phyloP scores from a whole-genome alignment of 805 yeast species.

The Brettanomyces sp. region DNA sequence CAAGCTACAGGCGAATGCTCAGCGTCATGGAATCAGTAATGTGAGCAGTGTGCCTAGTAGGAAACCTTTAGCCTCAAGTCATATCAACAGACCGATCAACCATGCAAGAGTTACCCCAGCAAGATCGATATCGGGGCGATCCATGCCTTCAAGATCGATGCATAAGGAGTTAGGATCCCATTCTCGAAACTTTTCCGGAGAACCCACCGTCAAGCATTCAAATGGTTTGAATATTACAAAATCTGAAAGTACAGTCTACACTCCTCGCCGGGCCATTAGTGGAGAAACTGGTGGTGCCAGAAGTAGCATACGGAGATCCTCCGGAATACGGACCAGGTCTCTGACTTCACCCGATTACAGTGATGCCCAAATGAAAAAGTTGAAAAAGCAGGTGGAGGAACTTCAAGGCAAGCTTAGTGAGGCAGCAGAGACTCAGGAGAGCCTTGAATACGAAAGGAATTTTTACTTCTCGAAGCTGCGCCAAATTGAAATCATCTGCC shows the following conservation, averaged over 20 bases:
- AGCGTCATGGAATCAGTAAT: conserved; percentile 39
- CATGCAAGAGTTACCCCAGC: neutral
- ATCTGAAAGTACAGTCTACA: neutral
- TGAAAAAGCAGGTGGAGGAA: conserved; percentile 38
- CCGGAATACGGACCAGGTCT: neutral
- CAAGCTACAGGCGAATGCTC: conserved; percentile 61
- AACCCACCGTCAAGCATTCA: neutral
- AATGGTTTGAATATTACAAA: neutral
- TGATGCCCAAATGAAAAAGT: neutral
- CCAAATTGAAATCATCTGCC: conserved; percentile 76
- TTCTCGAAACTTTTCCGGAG: no score
- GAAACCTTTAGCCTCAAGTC: neutral
- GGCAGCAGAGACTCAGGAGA: conserved; percentile 49
- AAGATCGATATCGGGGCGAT: neutral
- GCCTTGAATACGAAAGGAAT: conserved; percentile 73
- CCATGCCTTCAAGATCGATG: neutral
- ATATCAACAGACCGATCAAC: neutral
- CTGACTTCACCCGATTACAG: neutral
- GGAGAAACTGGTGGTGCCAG: neutral
- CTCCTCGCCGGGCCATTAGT: conserved; percentile 6
- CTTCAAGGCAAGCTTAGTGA: conserved; percentile 48
- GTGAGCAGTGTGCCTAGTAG: neutral
- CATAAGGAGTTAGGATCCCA: no score
- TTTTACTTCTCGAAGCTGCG: conserved; percentile 85
- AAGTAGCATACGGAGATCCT: neutral